Evolutionary conservation across 2,329 filamentous ascomycete genomes (phyloP).

Genomic region (Meredithiella fracta): DNA sequence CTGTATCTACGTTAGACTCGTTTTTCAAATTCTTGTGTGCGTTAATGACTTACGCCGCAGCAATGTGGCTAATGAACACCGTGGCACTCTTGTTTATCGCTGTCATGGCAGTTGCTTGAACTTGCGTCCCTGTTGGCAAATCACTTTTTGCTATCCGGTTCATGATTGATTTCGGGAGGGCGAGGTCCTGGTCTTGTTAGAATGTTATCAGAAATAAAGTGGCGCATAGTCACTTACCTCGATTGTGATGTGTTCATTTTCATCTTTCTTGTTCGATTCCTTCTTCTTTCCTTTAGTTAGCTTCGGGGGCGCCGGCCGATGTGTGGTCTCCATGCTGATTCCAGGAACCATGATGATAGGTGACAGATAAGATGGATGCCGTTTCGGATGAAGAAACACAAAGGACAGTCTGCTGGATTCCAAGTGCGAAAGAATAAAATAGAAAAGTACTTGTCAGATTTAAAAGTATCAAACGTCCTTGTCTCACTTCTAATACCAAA

Average conservation of each 20-base stretch:
- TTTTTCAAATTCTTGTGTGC: neutral
- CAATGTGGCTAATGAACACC: conserved; percentile 68
- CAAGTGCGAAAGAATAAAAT: too few relatives aligned
- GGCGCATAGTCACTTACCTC: conserved; percentile 28
- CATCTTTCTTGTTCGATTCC: conserved; percentile 17
- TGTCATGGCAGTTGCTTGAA: conserved; percentile 65
- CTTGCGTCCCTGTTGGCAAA: conserved; percentile 63
- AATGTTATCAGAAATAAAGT: neutral
- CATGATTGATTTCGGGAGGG: conserved; percentile 65
- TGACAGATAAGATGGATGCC: too few relatives aligned
- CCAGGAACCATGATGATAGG: neutral
- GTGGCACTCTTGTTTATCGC: conserved; percentile 70
- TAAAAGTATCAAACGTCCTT: too few relatives aligned
- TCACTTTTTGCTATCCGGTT: conserved; percentile 66
- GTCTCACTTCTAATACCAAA: too few relatives aligned
- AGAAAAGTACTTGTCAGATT: too few relatives aligned
- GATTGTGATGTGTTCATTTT: conserved; percentile 30
- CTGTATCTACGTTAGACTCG: conserved; percentile 25
- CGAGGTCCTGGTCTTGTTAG: conserved; percentile 38
- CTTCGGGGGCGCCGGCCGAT: conserved; percentile 19
- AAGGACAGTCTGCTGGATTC: too few relatives aligned
- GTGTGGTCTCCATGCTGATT: conserved; percentile 15
- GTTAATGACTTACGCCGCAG: conserved; percentile 45
- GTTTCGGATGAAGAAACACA: too few relatives aligned
- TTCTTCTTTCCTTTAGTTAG: conserved; percentile 21